phyloP scores from a whole-genome alignment of 208 protist genomes.

The Trypanosoma scelopori region DNA sequence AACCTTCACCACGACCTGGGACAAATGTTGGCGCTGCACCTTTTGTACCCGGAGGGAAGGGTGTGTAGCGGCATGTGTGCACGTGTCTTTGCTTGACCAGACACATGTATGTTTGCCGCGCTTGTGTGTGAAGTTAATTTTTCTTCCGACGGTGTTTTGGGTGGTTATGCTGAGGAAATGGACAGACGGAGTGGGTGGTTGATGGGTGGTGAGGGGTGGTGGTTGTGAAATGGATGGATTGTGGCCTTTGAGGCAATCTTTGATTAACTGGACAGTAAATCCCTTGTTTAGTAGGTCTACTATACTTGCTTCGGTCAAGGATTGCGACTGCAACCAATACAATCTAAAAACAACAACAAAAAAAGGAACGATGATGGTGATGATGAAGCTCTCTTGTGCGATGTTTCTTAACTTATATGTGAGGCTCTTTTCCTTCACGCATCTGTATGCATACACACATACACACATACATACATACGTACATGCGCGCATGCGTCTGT shows the following conservation, averaged over 20 bases:
- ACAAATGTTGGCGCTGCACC: constrained; percentile 73
- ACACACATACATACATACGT: too few relatives aligned
- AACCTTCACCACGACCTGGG: constrained; percentile 31
- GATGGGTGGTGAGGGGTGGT: too few relatives aligned
- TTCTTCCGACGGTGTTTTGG: too few relatives aligned
- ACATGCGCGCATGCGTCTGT: constrained; percentile 19
- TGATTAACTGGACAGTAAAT: neutral
- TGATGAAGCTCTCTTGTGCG: neutral
- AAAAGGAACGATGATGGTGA: too few relatives aligned
- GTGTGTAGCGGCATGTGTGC: constrained; percentile 2
- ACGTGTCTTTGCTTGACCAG: too few relatives aligned
- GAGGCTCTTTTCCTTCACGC: too few relatives aligned
- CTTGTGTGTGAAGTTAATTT: too few relatives aligned
- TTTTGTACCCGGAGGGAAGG: constrained; percentile 48
- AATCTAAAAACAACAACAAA: constrained; percentile 5
- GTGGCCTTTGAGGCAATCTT: neutral
- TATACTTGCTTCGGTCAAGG: neutral
- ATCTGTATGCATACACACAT: too few relatives aligned
- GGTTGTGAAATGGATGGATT: neutral
- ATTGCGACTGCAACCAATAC: neutral
- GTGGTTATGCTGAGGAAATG: neutral
- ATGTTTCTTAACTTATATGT: constrained; percentile 6
- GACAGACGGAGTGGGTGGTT: neutral
- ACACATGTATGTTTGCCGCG: too few relatives aligned
- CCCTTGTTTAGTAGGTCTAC: neutral